Conservation (phyloP, 2,329 filamentous ascomycete species). For the Cryphonectria radicalis region DNA sequence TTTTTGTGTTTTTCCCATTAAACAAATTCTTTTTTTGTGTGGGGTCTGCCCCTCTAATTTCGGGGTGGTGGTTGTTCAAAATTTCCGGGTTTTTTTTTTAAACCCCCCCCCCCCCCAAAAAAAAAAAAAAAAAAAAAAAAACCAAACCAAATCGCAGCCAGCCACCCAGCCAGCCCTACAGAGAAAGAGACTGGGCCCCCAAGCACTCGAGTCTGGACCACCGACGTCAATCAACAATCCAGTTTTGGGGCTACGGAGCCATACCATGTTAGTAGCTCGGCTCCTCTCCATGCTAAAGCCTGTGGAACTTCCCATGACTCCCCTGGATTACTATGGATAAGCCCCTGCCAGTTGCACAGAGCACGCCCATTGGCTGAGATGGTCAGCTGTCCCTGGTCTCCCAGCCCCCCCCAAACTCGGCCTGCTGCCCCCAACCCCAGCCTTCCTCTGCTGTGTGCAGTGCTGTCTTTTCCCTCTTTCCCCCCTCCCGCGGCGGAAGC, state of each 20-base stretch:
- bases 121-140: too few relatives aligned
- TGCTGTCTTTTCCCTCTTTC: neutral
- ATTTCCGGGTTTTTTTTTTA: too few relatives aligned
- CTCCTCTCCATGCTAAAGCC: neutral
- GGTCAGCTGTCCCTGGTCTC: constrained; percentile 6
- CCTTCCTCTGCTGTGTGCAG: constrained; percentile 1
- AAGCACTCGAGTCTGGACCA: neutral
- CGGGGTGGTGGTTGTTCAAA: too few relatives aligned
- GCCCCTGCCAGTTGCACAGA: neutral
- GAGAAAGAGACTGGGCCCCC: neutral
- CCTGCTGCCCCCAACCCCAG: neutral
- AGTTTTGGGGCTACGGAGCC: neutral
- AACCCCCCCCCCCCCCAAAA: too few relatives aligned
- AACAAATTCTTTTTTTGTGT: too few relatives aligned
- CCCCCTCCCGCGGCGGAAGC: neutral
- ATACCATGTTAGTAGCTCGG: neutral
- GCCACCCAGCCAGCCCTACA: constrained; percentile 1
- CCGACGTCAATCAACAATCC: constrained; percentile 9
- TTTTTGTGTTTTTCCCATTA: too few relatives aligned
- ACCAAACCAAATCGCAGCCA: neutral
- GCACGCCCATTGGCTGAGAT: neutral
- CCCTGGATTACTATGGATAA: neutral
- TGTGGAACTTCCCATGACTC: neutral
- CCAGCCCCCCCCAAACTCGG: constrained; percentile 16
- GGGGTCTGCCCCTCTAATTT: too few relatives aligned